Evolutionary conservation across 306 rosid species (phyloP).

Genomic region (Ochetophila trinervis): DNA sequence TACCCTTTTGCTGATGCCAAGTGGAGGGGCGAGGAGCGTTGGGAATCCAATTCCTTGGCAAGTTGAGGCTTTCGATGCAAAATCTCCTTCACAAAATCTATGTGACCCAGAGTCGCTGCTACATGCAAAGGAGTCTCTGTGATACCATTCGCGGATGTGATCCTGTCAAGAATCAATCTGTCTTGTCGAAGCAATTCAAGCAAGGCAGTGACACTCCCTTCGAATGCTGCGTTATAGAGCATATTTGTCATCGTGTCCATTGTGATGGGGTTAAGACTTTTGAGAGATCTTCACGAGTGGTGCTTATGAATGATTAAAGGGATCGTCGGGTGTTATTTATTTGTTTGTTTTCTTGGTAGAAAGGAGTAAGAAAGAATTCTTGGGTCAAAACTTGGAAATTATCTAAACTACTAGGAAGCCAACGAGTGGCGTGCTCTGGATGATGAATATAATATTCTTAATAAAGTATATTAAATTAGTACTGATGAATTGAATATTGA

Average conservation of each 20-base stretch:
- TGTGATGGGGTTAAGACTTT: no score
- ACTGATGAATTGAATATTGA: no score
- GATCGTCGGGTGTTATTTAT: no score
- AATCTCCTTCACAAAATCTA: slow-evolving; percentile 19
- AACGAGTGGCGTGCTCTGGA: no score
- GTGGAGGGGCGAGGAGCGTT: slow-evolving; percentile 21
- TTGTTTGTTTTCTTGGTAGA: no score
- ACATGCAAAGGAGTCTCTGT: slow-evolving; percentile 27
- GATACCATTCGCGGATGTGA: neutral
- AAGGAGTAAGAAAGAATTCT: no score
- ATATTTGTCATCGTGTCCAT: slow-evolving; percentile 11
- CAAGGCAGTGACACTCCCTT: slow-evolving; percentile 16
- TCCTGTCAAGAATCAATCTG: slow-evolving; percentile 20
- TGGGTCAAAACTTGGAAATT: no score
- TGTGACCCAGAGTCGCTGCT: slow-evolving; percentile 19
- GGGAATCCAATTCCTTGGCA: slow-evolving; percentile 22
- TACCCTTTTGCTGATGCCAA: slow-evolving; percentile 25
- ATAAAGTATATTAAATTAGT: no score
- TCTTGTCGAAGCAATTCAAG: slow-evolving; percentile 24
- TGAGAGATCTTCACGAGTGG: no score
- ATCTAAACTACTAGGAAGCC: no score
- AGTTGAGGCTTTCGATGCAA: slow-evolving; percentile 19
- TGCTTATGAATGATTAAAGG: no score
- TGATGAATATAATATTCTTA: no score
- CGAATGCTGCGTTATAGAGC: slow-evolving; percentile 20